These are phyloP conservation scores for Colletotrichum aenigma DNA, from an alignment of 2,329 filamentous ascomycete genomes.

Conservation along the genomic window DNA sequence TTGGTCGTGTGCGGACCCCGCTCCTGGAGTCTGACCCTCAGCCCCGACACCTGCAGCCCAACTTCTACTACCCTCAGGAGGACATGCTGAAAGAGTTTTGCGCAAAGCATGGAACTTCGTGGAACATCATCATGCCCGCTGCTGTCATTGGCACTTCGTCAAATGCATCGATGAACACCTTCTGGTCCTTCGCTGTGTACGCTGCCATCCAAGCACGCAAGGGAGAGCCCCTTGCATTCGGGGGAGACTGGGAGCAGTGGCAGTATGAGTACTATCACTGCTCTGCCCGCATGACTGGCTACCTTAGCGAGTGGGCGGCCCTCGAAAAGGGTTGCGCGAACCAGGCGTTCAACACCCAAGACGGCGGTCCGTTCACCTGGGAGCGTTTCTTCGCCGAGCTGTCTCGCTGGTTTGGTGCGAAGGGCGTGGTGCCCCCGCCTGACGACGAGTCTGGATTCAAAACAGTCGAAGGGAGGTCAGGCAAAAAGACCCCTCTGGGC, in stretches of 20 bases:
- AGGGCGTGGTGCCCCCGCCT: background rate
- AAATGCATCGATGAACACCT: background rate
- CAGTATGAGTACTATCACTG: background rate
- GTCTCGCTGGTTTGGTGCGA: background rate
- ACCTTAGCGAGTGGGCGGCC: background rate
- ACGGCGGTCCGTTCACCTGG: background rate
- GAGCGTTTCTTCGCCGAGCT: background rate
- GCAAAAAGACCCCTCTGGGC: background rate
- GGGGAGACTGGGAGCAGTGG: constrained; percentile 3
- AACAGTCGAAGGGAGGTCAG: background rate
- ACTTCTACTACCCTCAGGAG: constrained; percentile 12
- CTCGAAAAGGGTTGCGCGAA: background rate
- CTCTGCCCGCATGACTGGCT: background rate
- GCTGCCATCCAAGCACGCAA: background rate
- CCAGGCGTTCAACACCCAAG: background rate
- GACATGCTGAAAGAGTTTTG: background rate
- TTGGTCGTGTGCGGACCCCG: background rate
- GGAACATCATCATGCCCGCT: background rate
- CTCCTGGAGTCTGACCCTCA: background rate
- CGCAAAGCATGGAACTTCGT: background rate
- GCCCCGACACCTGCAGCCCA: background rate
- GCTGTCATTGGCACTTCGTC: background rate
- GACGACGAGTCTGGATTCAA: background rate
- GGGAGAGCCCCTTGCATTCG: background rate
- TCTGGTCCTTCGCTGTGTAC: background rate